These are phyloP conservation scores for Chamaecyparis obtusa DNA, from an alignment of 75 land plant genomes.

Conservation along the genomic window DNA sequence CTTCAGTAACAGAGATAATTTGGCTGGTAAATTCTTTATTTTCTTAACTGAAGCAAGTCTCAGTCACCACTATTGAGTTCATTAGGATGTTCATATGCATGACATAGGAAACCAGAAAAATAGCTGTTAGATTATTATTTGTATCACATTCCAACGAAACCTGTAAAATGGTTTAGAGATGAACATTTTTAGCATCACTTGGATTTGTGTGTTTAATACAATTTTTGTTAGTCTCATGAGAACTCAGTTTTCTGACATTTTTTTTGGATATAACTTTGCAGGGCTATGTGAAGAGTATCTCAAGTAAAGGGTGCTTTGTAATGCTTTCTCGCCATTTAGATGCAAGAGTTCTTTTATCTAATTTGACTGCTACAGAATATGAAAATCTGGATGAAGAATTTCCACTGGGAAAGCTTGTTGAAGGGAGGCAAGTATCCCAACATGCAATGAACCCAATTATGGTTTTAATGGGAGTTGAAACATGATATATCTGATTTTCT, in stretches of 20 bases:
- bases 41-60: too few species aligned
- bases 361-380: slow-evolving; percentile 67
- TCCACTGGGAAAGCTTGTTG: slow-evolving; percentile 83
- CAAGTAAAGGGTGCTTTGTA: slow-evolving; percentile 81
- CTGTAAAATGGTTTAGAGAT: not conserved
- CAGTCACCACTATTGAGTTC: not conserved
- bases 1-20: too few species aligned
- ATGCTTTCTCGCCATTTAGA: slow-evolving; percentile 73
- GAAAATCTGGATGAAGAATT: slow-evolving; percentile 61
- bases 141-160: not conserved
- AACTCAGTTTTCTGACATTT: not conserved
- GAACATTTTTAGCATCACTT: not conserved
- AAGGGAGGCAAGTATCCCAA: slow-evolving; percentile 54
- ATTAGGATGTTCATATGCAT: not conserved
- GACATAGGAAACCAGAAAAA: not conserved
- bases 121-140: not conserved
- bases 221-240: not conserved
- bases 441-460: not conserved
- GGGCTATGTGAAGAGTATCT: slow-evolving; percentile 90
- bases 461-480: not conserved
- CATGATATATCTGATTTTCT: not conserved
- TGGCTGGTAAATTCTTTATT: not conserved
- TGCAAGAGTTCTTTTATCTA: slow-evolving; percentile 75
- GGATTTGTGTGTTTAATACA: not conserved
- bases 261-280: slow-evolving; percentile 13